Conservation (phyloP, 495 filamentous ascomycete genomes). For the Sabuloglossum arenarium region DNA sequence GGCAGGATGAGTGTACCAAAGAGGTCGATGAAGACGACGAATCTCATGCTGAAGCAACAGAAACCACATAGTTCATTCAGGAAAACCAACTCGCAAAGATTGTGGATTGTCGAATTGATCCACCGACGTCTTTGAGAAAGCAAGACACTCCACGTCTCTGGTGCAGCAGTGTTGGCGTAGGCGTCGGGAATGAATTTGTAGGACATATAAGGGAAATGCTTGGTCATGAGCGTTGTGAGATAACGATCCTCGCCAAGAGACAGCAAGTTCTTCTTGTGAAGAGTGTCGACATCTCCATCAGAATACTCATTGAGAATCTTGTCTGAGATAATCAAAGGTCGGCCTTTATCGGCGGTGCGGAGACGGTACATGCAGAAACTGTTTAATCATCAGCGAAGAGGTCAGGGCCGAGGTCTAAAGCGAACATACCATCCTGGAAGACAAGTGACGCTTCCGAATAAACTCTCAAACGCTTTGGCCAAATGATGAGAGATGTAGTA, state of each 20-base stretch:
- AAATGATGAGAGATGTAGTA: slow-evolving; percentile 95
- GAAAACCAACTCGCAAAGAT: slow-evolving; percentile 69
- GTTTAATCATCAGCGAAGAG: slow-evolving; percentile 10
- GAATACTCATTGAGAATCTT: slow-evolving; percentile 73
- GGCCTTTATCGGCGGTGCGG: slow-evolving; percentile 76
- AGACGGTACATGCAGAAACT: slow-evolving; percentile 99
- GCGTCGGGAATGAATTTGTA: slow-evolving; percentile 93
- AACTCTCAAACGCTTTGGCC: slow-evolving; percentile 82
- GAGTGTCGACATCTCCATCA: slow-evolving; percentile 71
- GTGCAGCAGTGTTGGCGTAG: slow-evolving; percentile 78
- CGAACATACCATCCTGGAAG: slow-evolving; percentile 84
- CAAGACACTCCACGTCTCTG: slow-evolving; percentile 79
- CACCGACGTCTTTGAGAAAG: slow-evolving; percentile 89
- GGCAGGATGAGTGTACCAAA: slow-evolving; percentile 86
- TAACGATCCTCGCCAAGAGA: slow-evolving; percentile 94
- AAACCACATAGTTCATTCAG: slow-evolving; percentile 90
- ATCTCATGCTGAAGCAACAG: slow-evolving; percentile 98
- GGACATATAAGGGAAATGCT: slow-evolving; percentile 86
- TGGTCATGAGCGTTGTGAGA: slow-evolving; percentile 92
- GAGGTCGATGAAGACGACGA: slow-evolving; percentile 89
- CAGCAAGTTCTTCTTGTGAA: slow-evolving; percentile 96
- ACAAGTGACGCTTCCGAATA: slow-evolving; percentile 93
- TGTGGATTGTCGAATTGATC: slow-evolving; percentile 98
- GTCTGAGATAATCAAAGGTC: slow-evolving; percentile 79
- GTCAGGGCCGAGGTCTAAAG: background rate